Base-by-base conservation (phyloP, 2,329 filamentous ascomycete genomes). In the Orbilia blumenaviensis region DNA sequence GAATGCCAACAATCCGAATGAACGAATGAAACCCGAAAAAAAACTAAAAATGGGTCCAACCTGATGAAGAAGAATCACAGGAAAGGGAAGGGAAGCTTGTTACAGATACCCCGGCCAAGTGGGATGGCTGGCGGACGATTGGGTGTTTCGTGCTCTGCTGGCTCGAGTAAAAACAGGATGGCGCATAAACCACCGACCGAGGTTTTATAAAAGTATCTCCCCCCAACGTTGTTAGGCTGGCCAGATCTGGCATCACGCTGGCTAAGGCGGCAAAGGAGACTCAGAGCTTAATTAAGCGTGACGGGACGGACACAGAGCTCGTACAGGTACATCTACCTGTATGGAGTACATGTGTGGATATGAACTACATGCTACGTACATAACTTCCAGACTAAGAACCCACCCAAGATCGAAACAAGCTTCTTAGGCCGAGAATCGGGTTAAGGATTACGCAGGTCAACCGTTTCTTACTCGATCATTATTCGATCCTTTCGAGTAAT, bases 401-500 rank as follows among this genome's bases (percentile, higher is more conserved):
- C 9, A 29, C 21, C 32, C 25, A 41, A 44, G 56, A 44, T 41
- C 23, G n/a, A 63, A 63, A 63, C 58, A 44, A 48, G 60, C 60
- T 64, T 64, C 42, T 36, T 50, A 50, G 44, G 25, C 21, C 44
- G 44, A 29, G 27, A 64, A 52, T 41, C 41, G 12, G 29, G 23
- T 50, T 46, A 44, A 27, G 36, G 63, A 58, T 67, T 48, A 56
- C 46, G 48, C 48, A 66, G 34, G 36, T 41, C 27, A n/a, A 32
- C 48, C 48, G 36, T 34, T 46, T 54, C 44, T 62, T 63, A 71
- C 66, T 46, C 46, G 56, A 54, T 62, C 50, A 38, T 52, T 66
- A 61, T 58, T 50, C 54, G 62, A 58, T 56, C 63, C 56, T 62
- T 67, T 67, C 71, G 63, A 75, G 56, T 67, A 75, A 67, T 54